Conservation (phyloP, 2,329 filamentous ascomycete species). For the Sporothrix luriei region DNA sequence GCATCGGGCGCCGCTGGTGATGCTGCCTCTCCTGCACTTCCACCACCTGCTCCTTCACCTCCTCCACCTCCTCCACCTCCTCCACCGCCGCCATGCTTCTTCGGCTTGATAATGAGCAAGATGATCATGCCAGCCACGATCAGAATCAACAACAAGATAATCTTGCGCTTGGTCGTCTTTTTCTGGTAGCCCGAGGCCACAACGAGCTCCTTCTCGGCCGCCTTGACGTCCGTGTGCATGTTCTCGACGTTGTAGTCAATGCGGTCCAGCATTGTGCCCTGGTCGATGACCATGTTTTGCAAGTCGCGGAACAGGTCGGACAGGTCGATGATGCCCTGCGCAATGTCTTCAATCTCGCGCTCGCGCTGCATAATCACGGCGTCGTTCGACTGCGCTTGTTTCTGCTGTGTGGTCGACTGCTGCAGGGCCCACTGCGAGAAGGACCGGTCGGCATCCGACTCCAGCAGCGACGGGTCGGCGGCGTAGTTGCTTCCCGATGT, state of each 20-base stretch:
- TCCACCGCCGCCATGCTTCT: slow-evolving; percentile 46
- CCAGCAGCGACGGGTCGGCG: slow-evolving; percentile 82
- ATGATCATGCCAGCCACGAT: slow-evolving; percentile 87
- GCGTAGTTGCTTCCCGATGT: slow-evolving; percentile 42
- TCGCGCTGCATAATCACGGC: slow-evolving; percentile 86
- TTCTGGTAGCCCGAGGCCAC: slow-evolving; percentile 88
- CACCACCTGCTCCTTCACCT: neutral
- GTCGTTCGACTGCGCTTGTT: slow-evolving; percentile 74
- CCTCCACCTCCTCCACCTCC: slow-evolving; percentile 2
- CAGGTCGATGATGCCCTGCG: slow-evolving; percentile 95
- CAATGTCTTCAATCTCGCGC: slow-evolving; percentile 95
- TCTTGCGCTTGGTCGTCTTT: slow-evolving; percentile 84
- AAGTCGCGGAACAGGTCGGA: slow-evolving; percentile 96
- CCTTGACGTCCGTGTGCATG: slow-evolving; percentile 92
- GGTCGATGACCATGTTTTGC: slow-evolving; percentile 92
- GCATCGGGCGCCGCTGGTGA: neutral
- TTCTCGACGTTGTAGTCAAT: slow-evolving; percentile 98
- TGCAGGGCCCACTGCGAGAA: slow-evolving; percentile 89
- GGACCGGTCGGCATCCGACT: slow-evolving; percentile 89
- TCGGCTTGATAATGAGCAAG: slow-evolving; percentile 77
- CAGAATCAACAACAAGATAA: slow-evolving; percentile 84
- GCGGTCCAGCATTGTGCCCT: slow-evolving; percentile 87
- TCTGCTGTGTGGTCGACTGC: slow-evolving; percentile 68
- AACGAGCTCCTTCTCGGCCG: slow-evolving; percentile 86
- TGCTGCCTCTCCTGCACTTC: neutral